Evolutionary conservation across 73 alveolate genomes (phyloP), one percentile per base, ranked within the genome.

Genomic region (Symbiodinium pilosum): DNA sequence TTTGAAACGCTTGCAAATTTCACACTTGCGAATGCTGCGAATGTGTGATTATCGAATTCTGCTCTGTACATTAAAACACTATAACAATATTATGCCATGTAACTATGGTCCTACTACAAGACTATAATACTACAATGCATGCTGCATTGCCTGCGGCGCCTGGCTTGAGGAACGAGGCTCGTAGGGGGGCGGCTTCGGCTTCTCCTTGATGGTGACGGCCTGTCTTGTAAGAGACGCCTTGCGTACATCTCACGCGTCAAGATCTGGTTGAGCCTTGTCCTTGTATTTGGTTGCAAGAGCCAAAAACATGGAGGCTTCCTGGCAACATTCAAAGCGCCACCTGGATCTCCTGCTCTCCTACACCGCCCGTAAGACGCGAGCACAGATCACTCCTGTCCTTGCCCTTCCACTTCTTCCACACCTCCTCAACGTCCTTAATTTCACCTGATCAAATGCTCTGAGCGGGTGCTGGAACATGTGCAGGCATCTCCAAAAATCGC

Each of bases 381-480:
- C 39, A 20, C 30, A 64, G 24, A 14, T 26, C 36, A 20, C 39
- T 64, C 81, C 81, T 2, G 81, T 64, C 81, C 44, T 89, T 89
- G 21, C 95, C 95, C 75, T 89, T 20, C 95, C 95, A 89, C 47
- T 89, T 89, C 87, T 89, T 89, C 95, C 95, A 89, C 71, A 89
- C 95, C 47, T 64, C 95, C 43, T 89, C 95, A 47, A 89, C 95
- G 41, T 89, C 95, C 24, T 89, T 89, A 26, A 89, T 89, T 47
- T 89, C 95, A 41, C 95, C 95, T 89, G 30, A 12, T 1, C 68
- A n/a, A 32, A 34, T 30, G 34, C 84, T n/a, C n/a, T n/a, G n/a
- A n/a, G n/a, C n/a, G n/a, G n/a, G n/a, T n/a, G n/a, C n/a, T n/a
- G n/a, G n/a, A n/a, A n/a, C n/a, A n/a, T n/a, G n/a, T n/a, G n/a